These are phyloP conservation scores for Lactarius evosmus DNA, from an alignment of 768 basidiomycete species.

Conservation along the genomic window DNA sequence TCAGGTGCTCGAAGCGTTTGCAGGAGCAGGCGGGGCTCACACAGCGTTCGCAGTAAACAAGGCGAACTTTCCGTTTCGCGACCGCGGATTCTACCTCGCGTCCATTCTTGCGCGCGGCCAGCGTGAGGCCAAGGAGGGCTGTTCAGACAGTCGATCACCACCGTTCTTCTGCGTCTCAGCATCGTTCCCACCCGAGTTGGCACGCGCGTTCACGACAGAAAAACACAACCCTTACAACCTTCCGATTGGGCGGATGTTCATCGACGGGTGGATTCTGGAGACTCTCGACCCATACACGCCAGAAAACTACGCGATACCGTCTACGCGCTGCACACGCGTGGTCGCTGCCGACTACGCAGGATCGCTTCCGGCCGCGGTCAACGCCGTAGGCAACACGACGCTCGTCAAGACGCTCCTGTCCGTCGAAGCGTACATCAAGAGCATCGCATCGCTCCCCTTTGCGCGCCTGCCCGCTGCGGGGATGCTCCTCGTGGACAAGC, in stretches of 20 bases:
- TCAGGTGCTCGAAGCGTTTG: slow-evolving; percentile 69
- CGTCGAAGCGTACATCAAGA: slow-evolving; percentile 72
- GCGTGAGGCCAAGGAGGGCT: slow-evolving; percentile 38
- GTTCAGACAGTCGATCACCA: slow-evolving; percentile 35
- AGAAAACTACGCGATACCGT: slow-evolving; percentile 93
- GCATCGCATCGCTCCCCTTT: slow-evolving; percentile 59
- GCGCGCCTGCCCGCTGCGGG: slow-evolving; percentile 66
- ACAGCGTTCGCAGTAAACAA: slow-evolving; percentile 73
- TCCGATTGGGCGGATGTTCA: slow-evolving; percentile 74
- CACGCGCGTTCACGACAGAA: slow-evolving; percentile 47
- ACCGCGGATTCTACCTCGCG: slow-evolving; percentile 81
- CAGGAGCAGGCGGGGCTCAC: slow-evolving; percentile 52
- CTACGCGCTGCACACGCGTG: slow-evolving; percentile 81
- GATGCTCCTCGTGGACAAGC: slow-evolving; percentile 54
- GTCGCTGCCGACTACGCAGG: slow-evolving; percentile 86
- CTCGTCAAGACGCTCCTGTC: slow-evolving; percentile 69
- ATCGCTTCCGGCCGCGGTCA: slow-evolving; percentile 78
- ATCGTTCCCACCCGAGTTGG: slow-evolving; percentile 71
- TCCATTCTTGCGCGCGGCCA: slow-evolving; percentile 60
- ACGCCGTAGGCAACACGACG: slow-evolving; percentile 78
- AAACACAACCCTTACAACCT: slow-evolving; percentile 77
- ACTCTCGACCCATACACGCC: slow-evolving; percentile 94
- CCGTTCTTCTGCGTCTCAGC: slow-evolving; percentile 82
- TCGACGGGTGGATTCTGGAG: slow-evolving; percentile 96
- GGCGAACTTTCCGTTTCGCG: slow-evolving; percentile 86